Base-by-base conservation (phyloP, 495 filamentous ascomycete species). In the Neurospora sp. region DNA sequence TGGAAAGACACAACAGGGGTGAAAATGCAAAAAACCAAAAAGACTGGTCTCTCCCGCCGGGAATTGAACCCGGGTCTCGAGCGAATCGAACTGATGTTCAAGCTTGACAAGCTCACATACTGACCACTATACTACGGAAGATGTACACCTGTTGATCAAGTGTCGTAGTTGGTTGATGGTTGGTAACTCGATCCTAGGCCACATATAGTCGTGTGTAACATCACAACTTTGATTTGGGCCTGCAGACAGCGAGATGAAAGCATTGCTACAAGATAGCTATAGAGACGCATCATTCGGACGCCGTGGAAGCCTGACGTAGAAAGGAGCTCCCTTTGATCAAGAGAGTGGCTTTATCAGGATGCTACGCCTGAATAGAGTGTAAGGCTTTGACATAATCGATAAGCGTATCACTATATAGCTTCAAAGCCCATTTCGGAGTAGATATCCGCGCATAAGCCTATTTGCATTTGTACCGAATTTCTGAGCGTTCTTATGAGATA, bases 51-150 rank as follows among this genome's bases (percentile, higher is more conserved):
- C 54, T 62, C 54, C 48, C 48, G 48, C 48, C 48, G 48, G 48
- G 48, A 59, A 59, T 59, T 59, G 48, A 59, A 59, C 42, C 42
- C 42, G 42, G 42, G 42, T 45, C 42, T 45, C 42, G 42, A 45
- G 42, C 42, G 42, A 45, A 45, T 54, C 45, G 45, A 54, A 54
- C 45, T 54, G 45, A 54, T 54, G n/a, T 54, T 54, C 45, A 54
- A 54, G 45, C 45, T 54, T 54, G 45, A 54, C 45, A 54, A 54
- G 45, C 45, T 54, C 45, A 54, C 45, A 54, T 54, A 54, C 45
- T 54, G 45, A 54, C 45, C 54, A 62, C 54, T 62, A 62, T 62
- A 62, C 54, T 62, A 62, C 54, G 54, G 54, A 62, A 62, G 54
- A 62, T 13, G n/a, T 62, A 31, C 24, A 62, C 11, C 5, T 62